phyloP scores from a whole-genome alignment of 768 basidiomycete species.

The Kwoniella europaea region DNA sequence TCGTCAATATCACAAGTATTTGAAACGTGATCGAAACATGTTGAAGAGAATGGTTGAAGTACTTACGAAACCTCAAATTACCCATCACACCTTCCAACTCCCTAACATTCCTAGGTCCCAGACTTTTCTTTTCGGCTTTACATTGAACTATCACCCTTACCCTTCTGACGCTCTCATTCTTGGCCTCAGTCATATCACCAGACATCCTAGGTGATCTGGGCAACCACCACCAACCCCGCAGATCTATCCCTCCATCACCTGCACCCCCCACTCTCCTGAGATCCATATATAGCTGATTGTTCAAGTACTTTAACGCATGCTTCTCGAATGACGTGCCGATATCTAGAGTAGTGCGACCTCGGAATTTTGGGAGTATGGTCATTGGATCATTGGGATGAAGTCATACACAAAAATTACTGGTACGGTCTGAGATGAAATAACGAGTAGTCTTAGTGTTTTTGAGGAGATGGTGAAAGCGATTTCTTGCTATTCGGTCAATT shows the following conservation, averaged over 20 bases:
- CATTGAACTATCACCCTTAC: slow-evolving; percentile 84
- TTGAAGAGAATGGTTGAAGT: no score
- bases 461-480: background rate
- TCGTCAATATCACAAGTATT: background rate
- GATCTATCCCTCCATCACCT: slow-evolving; percentile 86
- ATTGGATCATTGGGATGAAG: background rate
- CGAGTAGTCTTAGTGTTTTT: background rate
- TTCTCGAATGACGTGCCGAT: slow-evolving; percentile 78
- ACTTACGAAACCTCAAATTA: slow-evolving; percentile 5
- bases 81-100: slow-evolving; percentile 83
- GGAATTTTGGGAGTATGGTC: slow-evolving; percentile 3
- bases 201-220: slow-evolving; percentile 57
- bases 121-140: slow-evolving; percentile 84
- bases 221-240: slow-evolving; percentile 93
- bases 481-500: no score
- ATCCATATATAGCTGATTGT: slow-evolving; percentile 75
- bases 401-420: no score
- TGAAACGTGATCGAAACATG: background rate
- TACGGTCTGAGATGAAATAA: no score
- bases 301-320: slow-evolving; percentile 68
- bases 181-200: no score
- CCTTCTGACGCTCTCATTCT: slow-evolving; percentile 3
- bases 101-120: slow-evolving; percentile 77
- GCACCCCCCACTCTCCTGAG: slow-evolving; percentile 79
- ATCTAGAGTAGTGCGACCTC: slow-evolving; percentile 63